Percentiles rank a stretch among this genome's conserved stretches.
These are phyloP conservation scores for Pichia pseudocactophila DNA, from an alignment of 805 yeast genomes.

Conservation along the genomic window DNA sequence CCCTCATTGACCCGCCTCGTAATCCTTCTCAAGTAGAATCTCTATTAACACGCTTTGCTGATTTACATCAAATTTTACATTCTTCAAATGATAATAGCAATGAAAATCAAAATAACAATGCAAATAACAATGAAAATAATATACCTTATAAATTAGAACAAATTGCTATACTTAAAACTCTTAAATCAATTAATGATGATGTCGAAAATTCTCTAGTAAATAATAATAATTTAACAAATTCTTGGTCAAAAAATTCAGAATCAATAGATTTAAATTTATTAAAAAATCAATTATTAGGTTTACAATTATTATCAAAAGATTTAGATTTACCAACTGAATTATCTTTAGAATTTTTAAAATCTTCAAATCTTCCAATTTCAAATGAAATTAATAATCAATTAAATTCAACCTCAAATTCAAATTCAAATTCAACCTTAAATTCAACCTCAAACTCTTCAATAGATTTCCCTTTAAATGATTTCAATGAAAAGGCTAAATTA, in stretches of 20 bases:
- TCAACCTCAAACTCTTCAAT: background rate
- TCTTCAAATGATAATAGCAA: slow-evolving; percentile 1
- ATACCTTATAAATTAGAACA: background rate
- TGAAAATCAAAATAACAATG: slow-evolving; percentile 30
- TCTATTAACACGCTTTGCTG: too few relatives aligned
- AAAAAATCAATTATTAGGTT: slow-evolving; percentile 50
- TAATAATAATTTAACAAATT: slow-evolving; percentile 21
- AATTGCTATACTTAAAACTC: slow-evolving; percentile 31
- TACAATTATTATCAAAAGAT: slow-evolving; percentile 58
- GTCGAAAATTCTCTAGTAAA: slow-evolving; percentile 27
- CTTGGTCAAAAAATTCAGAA: slow-evolving; percentile 20
- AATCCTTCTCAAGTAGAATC: too few relatives aligned
- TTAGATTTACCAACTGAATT: slow-evolving; percentile 51
- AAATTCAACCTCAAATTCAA: background rate
- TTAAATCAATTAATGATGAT: slow-evolving; percentile 33
- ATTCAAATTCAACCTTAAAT: background rate
- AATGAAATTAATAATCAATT: slow-evolving; percentile 1
- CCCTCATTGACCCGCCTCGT: too few relatives aligned
- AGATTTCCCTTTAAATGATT: slow-evolving; percentile 22
- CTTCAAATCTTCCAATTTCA: background rate
- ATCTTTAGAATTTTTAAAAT: slow-evolving; percentile 30
- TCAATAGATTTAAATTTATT: slow-evolving; percentile 39
- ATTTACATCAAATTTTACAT: too few relatives aligned
- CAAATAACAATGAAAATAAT: background rate
- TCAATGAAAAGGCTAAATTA: slow-evolving; percentile 30